These are phyloP conservation scores for Phalaenopsis aphrodite DNA, from an alignment of 106 monocot genomes.

Conservation along the genomic window DNA sequence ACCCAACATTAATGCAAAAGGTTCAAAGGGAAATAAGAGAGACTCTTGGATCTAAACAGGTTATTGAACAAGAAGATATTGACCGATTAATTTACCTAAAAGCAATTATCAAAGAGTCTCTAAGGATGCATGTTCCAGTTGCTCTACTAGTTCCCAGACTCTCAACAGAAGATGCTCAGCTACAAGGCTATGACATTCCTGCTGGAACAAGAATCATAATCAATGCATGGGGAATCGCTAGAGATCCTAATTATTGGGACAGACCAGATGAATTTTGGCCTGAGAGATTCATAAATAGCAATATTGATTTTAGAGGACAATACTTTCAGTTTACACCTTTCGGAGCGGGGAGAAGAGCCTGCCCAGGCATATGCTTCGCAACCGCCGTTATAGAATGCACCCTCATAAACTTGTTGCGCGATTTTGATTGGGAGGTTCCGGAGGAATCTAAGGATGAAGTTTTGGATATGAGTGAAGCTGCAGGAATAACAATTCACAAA, in stretches of 20 bases:
- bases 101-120: conserved; percentile 8
- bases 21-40: conserved; percentile 21
- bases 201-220: not conserved
- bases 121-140: not conserved
- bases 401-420: not conserved
- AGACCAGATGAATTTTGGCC: conserved; percentile 8
- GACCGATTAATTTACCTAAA: not conserved
- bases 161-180: not conserved
- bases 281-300: conserved; percentile 6
- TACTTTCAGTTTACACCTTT: conserved; percentile 4
- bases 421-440: not conserved
- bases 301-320: conserved; percentile 9
- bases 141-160: not conserved
- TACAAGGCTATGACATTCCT: not conserved
- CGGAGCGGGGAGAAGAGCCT: conserved; percentile 1
- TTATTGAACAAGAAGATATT: not conserved
- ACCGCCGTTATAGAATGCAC: not conserved
- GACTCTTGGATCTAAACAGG: not conserved
- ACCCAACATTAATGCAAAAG: conserved; percentile 20
- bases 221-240: conserved; percentile 11
- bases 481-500: not conserved
- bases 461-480: not conserved
- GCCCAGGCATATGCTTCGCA: not conserved
- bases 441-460: not conserved
- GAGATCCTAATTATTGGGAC: conserved; percentile 5